Conservation (phyloP, 2,329 filamentous ascomycete species). For the Aureobasidium leucospermi region DNA sequence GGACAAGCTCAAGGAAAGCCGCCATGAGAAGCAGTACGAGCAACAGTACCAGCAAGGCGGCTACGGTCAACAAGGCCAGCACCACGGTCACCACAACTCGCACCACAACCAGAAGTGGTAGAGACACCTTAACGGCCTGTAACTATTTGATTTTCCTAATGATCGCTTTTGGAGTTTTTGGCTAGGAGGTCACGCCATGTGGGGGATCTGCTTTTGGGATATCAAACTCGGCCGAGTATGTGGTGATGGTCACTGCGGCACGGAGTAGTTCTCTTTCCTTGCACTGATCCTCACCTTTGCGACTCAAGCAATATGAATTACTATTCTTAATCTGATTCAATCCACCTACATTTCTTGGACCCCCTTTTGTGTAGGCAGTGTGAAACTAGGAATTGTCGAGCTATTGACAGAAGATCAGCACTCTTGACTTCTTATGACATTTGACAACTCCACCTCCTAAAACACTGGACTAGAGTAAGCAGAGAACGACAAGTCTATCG, state of each 20-base stretch:
- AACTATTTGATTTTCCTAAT: neutral
- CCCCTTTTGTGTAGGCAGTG: neutral
- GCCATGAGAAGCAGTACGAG: conserved; percentile 18
- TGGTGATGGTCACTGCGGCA: neutral
- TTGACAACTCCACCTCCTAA: conserved; percentile 4
- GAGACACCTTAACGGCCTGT: neutral
- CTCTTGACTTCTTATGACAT: neutral
- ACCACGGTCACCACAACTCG: conserved; percentile 26
- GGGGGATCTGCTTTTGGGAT: neutral
- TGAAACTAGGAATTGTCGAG: neutral
- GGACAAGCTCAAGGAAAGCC: conserved; percentile 44
- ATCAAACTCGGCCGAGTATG: conserved; percentile 6
- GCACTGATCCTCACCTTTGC: neutral
- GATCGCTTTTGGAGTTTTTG: neutral
- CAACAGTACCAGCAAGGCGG: conserved; percentile 1
- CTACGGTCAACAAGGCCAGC: neutral
- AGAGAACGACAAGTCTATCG: neutral
- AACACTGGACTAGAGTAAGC: neutral
- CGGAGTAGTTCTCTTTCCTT: neutral
- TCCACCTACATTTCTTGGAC: neutral
- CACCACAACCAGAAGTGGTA: conserved; percentile 15
- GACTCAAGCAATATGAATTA: conserved; percentile 1
- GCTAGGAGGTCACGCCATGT: neutral
- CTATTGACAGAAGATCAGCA: neutral
- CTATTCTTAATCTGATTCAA: neutral